Base-by-base conservation (phyloP, 2,329 filamentous ascomycete species). In the Aaosphaeria pasadenensis region DNA sequence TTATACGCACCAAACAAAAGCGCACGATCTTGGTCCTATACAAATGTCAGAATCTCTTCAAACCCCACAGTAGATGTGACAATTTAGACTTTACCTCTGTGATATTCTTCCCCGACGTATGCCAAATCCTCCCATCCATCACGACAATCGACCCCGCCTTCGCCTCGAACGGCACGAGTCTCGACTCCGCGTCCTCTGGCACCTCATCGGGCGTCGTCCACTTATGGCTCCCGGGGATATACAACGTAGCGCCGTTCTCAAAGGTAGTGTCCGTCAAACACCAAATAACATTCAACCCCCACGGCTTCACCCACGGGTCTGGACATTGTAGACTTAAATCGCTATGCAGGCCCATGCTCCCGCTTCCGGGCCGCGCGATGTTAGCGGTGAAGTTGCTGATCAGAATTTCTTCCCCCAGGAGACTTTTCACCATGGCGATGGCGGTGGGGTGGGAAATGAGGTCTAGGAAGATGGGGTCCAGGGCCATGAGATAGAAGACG, bases 331-430 rank as follows among this genome's bases (percentile, higher is more conserved):
- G 40, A 41, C 58, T 64, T 49, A 66, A 59, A 45, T 71, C 66
- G 6, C 63, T 67, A 51, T 70, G 67, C 30, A 70, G 52, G 1
- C 55, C 59, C 67, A 46, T 46, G 17, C 45, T 46, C 7, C 45
- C 67, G 11, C 59, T 56, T 1, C 68, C 68, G 0, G 68, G 67
- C 0, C 64, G 58, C 7, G 65, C 66, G 40, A 70, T 69, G 47
- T 70, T 70, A 41, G 64, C 63, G 5, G 65, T 69, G 51, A 71
- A 70, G 51, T 70, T 70, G 17, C 55, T 62, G 46, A 70, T 62
- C 7, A 69, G 50, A 54, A 67, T 64, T 7, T 56, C 52, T 4
- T 63, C 57, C 3, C 62, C 64, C 0, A 70, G 56, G 3, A 66
- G 53, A 1, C 53, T 54, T 43, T 61, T 53, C 24, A 66, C 62